Percentiles rank a stretch among this genome's conserved stretches.
These are phyloP conservation scores for Trichoderma atrobrunneum DNA, from an alignment of 2,329 filamentous ascomycete genomes.

Conservation along the genomic window DNA sequence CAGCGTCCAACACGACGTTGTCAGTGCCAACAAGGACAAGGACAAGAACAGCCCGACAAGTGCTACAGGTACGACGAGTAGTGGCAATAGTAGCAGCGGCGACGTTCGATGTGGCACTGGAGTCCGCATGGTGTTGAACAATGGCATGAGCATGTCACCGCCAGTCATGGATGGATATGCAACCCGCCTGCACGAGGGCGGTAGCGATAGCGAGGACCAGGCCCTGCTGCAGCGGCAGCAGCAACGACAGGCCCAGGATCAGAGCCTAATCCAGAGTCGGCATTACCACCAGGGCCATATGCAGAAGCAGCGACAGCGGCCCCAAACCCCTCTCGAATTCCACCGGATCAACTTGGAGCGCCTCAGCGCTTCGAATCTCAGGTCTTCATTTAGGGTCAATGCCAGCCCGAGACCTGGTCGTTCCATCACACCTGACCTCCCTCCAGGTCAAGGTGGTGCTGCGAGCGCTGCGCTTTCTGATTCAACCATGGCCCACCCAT, in stretches of 20 bases:
- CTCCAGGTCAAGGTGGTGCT: slow-evolving; percentile 35
- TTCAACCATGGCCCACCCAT: slow-evolving; percentile 23
- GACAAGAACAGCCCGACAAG: background rate
- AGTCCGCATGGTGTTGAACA: slow-evolving; percentile 39
- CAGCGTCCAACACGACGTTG: background rate
- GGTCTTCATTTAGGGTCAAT: slow-evolving; percentile 35
- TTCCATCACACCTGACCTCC: slow-evolving; percentile 63
- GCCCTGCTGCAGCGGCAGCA: slow-evolving; percentile 33
- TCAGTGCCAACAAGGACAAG: background rate
- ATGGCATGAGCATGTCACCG: slow-evolving; percentile 46
- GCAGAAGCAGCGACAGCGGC: slow-evolving; percentile 18
- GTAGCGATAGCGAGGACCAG: slow-evolving; percentile 36
- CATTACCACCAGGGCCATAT: slow-evolving; percentile 15
- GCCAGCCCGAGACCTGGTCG: slow-evolving; percentile 47
- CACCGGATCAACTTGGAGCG: slow-evolving; percentile 35
- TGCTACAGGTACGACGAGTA: background rate
- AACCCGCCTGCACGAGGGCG: slow-evolving; percentile 36
- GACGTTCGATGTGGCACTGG: slow-evolving; percentile 33
- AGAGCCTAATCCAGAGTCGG: slow-evolving; percentile 21
- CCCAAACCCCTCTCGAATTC: slow-evolving; percentile 27
- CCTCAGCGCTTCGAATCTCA: slow-evolving; percentile 35
- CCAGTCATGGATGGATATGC: slow-evolving; percentile 44
- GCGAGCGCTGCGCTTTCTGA: slow-evolving; percentile 26
- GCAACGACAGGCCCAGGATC: slow-evolving; percentile 30
- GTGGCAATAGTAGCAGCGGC: background rate